Percentiles rank a stretch among this genome's conserved stretches.
Conservation (phyloP, 2,329 filamentous ascomycete species). For the Onygenales sp. region DNA sequence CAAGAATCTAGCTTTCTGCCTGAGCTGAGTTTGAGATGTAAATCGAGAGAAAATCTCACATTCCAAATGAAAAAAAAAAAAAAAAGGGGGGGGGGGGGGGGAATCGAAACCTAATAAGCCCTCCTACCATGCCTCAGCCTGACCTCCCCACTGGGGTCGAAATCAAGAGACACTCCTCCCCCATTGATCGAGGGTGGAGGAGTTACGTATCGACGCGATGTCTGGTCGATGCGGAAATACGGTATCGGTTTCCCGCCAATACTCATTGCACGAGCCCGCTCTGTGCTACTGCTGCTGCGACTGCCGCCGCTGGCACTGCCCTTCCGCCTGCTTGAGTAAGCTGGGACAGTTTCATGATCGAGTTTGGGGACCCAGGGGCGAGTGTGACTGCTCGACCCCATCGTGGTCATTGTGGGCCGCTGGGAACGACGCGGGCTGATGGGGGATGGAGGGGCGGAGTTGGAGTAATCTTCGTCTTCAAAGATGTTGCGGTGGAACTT, state of each 20-base stretch:
- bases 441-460: conserved; percentile 1
- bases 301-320: conserved; percentile 1
- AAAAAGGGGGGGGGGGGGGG: no score
- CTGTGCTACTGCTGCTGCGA: conserved; percentile 3
- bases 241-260: background rate
- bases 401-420: background rate
- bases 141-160: background rate
- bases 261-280: conserved; percentile 2
- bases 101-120: background rate
- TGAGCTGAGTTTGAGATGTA: background rate
- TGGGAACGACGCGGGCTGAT: background rate
- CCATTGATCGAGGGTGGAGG: background rate
- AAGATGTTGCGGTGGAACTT: conserved; percentile 20
- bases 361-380: background rate
- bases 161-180: background rate
- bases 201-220: background rate
- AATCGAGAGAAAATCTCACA: background rate
- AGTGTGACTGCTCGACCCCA: background rate
- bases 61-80: background rate
- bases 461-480: conserved; percentile 7
- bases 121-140: background rate
- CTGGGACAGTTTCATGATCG: background rate
- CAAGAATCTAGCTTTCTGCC: background rate
- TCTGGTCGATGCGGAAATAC: background rate
- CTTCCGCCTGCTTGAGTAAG: background rate